These are phyloP conservation scores for Diaporthe amygdali DNA, from an alignment of 2,329 filamentous ascomycete species.

Conservation along the genomic window DNA sequence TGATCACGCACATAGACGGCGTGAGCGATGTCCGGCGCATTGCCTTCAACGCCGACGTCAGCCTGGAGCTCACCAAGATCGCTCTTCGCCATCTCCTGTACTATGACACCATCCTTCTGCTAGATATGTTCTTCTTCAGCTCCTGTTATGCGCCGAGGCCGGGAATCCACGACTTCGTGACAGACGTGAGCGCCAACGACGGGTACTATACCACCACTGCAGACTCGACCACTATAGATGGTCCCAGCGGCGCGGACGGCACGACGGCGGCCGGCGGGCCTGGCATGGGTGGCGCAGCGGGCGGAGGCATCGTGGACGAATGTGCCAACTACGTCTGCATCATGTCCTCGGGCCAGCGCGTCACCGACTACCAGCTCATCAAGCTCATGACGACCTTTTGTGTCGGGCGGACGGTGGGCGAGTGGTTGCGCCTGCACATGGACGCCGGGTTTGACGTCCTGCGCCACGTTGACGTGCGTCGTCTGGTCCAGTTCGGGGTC, in stretches of 20 bases:
- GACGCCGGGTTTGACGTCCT: constrained; percentile 70
- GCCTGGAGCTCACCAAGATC: constrained; percentile 83
- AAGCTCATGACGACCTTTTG: constrained; percentile 86
- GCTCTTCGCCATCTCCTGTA: constrained; percentile 90
- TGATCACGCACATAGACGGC: constrained; percentile 88
- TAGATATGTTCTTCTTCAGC: constrained; percentile 94
- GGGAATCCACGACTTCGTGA: constrained; percentile 79
- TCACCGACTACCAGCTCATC: constrained; percentile 71
- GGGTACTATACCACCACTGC: constrained; percentile 24
- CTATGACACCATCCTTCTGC: constrained; percentile 87
- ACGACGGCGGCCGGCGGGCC: constrained; percentile 27
- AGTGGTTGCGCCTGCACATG: constrained; percentile 82
- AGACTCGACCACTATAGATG: constrained; percentile 1
- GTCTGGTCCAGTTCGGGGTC: constrained; percentile 93
- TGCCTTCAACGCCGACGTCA: constrained; percentile 82
- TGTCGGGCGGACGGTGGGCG: constrained; percentile 82
- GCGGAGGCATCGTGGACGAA: constrained; percentile 68
- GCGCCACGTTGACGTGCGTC: constrained; percentile 81
- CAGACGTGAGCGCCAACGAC: constrained; percentile 52
- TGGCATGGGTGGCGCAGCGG: not conserved
- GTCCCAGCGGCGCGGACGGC: constrained; percentile 49
- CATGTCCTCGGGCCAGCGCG: constrained; percentile 35
- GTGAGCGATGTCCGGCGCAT: constrained; percentile 89
- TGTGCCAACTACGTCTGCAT: constrained; percentile 82
- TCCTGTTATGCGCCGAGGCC: constrained; percentile 86